These are phyloP conservation scores for Castanospermum australe DNA, from an alignment of 306 rosid species.

Conservation along the genomic window DNA sequence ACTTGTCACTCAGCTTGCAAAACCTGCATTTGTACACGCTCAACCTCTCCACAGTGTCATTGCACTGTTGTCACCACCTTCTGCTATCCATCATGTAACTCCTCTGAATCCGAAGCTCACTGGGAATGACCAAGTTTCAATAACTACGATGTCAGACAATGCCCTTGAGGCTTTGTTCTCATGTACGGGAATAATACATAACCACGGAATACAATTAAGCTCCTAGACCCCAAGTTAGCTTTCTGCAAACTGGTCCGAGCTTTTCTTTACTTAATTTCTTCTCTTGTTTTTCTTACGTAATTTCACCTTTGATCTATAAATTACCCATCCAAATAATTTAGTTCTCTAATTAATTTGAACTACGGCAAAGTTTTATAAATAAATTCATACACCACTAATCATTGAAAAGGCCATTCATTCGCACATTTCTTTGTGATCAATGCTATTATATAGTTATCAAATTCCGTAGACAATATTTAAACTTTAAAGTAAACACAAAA, in stretches of 20 bases:
- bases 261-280: too few species aligned
- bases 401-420: too few species aligned
- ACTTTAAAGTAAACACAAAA: too few species aligned
- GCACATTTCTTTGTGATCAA: too few species aligned
- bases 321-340: too few species aligned
- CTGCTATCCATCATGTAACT: background rate
- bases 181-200: background rate
- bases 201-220: background rate
- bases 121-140: background rate
- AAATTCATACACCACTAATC: too few species aligned
- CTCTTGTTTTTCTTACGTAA: too few species aligned
- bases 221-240: background rate
- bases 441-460: too few species aligned
- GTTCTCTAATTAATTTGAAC: too few species aligned
- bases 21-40: background rate
- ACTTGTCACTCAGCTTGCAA: slow-evolving; percentile 26
- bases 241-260: background rate
- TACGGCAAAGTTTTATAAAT: too few species aligned
- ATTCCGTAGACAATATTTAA: too few species aligned
- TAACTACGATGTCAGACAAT: background rate
- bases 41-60: background rate
- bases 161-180: background rate
- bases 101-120: background rate
- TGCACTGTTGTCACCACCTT: background rate
- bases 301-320: too few species aligned